Evolutionary conservation across 2,329 filamentous ascomycete genomes (phyloP).

Genomic region (Trichoderma simmonsii): DNA sequence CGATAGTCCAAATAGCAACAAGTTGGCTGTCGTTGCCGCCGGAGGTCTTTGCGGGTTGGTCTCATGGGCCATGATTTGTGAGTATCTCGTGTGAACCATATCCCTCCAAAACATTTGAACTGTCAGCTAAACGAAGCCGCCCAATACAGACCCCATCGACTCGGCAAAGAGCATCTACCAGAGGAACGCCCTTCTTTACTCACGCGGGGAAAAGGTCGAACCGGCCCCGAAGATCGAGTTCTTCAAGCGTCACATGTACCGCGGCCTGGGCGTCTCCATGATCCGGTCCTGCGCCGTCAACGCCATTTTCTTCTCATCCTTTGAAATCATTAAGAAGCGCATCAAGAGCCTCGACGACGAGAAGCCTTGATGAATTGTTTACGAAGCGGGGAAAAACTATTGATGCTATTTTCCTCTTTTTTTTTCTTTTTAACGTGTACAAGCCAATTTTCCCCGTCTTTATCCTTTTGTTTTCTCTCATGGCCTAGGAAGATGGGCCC

Average conservation of each 20-base stretch:
- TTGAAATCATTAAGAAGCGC: constrained; percentile 76
- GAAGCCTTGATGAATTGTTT: neutral
- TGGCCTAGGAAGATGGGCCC: neutral
- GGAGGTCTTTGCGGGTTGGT: constrained; percentile 80
- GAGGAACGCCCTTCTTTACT: constrained; percentile 70
- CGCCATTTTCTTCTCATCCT: constrained; percentile 85
- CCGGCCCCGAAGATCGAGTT: constrained; percentile 72
- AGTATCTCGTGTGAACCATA: constrained; percentile 30
- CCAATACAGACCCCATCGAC: constrained; percentile 62
- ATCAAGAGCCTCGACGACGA: constrained; percentile 54
- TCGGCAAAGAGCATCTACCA: constrained; percentile 85
- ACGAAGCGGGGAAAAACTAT: neutral
- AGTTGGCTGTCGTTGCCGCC: constrained; percentile 72
- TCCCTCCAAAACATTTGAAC: too few species aligned
- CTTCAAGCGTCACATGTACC: constrained; percentile 75
- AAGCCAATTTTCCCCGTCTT: neutral
- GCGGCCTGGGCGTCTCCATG: constrained; percentile 80
- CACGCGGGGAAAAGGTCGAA: constrained; percentile 60
- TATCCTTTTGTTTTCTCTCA: neutral
- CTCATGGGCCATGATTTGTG: constrained; percentile 75
- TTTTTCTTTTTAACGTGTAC: neutral
- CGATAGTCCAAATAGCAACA: constrained; percentile 70
- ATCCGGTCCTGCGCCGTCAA: constrained; percentile 78
- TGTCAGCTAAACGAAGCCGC: neutral
- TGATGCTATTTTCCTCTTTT: neutral